Evolutionary conservation across 2,329 filamentous ascomycete species (phyloP).

Genomic region (Trichoderma simmonsii): DNA sequence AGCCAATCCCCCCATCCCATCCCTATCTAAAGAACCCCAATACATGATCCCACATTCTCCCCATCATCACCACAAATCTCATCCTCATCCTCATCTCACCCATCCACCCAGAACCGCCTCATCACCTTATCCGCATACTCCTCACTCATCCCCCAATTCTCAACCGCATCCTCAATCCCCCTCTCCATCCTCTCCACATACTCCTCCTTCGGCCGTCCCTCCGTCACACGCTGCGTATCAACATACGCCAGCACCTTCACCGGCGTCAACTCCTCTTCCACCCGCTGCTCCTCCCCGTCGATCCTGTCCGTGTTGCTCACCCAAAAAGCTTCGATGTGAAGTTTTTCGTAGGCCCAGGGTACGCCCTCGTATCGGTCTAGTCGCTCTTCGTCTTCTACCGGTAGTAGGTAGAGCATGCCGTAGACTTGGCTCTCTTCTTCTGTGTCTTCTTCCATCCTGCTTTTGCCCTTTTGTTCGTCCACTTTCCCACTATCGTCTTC

Average conservation of each 20-base stretch:
- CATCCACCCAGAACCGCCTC: conserved; percentile 41
- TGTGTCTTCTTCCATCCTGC: background rate
- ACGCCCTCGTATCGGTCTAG: conserved; percentile 63
- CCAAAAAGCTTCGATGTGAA: conserved; percentile 31
- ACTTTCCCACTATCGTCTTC: background rate
- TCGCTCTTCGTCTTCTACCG: conserved; percentile 45
- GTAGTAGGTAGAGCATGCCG: conserved; percentile 55
- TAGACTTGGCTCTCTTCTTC: conserved; percentile 44
- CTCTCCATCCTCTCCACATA: conserved; percentile 63
- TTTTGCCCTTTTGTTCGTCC: background rate
- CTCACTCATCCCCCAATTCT: conserved; percentile 50
- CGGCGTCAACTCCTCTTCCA: conserved; percentile 8
- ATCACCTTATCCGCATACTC: conserved; percentile 54
- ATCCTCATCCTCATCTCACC: background rate
- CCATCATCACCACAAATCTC: background rate
- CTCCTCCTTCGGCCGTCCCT: conserved; percentile 48
- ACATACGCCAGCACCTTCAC: conserved; percentile 57
- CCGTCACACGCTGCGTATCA: conserved; percentile 41
- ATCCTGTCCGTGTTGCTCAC: conserved; percentile 18
- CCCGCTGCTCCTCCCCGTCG: conserved; percentile 12
- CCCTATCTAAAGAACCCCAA: background rate
- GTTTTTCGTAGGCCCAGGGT: conserved; percentile 58
- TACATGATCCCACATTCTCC: background rate
- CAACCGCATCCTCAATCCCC: conserved; percentile 57
- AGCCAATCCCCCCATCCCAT: background rate